Conservation (phyloP, 2,329 filamentous ascomycete genomes). For the Plectosphaerella cucumerina region DNA sequence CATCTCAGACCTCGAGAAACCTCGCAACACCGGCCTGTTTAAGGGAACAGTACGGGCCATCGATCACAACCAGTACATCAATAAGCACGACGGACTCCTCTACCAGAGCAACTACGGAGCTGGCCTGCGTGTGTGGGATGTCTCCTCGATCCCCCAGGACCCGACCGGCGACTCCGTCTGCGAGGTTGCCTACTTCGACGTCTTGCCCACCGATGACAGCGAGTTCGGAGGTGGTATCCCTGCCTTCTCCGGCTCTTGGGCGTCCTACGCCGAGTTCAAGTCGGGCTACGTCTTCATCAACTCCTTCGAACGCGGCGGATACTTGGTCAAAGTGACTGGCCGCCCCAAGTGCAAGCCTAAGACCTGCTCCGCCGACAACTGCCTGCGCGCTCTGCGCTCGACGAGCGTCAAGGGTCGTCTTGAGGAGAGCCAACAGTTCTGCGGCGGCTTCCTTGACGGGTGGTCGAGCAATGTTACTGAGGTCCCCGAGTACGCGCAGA, state of each 20-base stretch:
- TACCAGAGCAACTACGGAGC: conserved; percentile 48
- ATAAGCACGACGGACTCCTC: conserved; percentile 27
- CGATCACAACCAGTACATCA: conserved; percentile 46
- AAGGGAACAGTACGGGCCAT: conserved; percentile 34
- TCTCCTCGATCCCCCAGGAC: conserved; percentile 30
- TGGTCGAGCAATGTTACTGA: conserved; percentile 2
- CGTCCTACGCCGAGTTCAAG: conserved; percentile 42
- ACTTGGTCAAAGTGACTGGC: conserved; percentile 19
- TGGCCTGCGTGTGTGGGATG: conserved; percentile 38
- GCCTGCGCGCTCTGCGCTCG: conserved; percentile 8
- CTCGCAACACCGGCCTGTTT: conserved; percentile 38
- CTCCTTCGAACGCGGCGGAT: conserved; percentile 47
- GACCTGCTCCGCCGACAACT: conserved; percentile 10
- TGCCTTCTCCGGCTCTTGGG: conserved; percentile 41
- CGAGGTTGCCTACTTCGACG: conserved; percentile 45
- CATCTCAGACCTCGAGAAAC: conserved; percentile 36
- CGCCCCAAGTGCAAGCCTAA: conserved; percentile 6
- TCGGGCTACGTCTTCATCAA: conserved; percentile 46
- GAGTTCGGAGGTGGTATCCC: conserved; percentile 29
- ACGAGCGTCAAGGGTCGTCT: conserved; percentile 6
- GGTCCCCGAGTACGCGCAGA: conserved; percentile 3
- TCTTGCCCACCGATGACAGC: conserved; percentile 45
- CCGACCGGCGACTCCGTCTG: conserved; percentile 37
- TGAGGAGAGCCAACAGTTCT: conserved; percentile 11
- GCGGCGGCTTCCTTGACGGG: conserved; percentile 5